These are phyloP conservation scores for Colletotrichum spinosum DNA, from an alignment of 2,329 filamentous ascomycete species.

Conservation along the genomic window DNA sequence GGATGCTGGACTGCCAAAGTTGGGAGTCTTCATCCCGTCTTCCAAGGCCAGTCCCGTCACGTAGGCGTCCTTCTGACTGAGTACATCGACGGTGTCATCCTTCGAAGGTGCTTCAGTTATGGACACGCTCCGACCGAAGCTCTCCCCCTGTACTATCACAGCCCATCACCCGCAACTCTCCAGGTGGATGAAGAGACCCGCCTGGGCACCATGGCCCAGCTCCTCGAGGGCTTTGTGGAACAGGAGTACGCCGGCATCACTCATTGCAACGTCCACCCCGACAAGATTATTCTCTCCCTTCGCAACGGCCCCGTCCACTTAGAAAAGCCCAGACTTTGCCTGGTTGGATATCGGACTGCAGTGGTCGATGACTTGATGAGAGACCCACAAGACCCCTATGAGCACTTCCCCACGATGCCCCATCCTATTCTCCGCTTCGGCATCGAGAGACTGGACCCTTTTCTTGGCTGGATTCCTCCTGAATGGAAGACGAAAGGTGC, in stretches of 20 bases:
- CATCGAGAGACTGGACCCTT: not conserved
- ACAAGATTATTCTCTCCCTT: not conserved
- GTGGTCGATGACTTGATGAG: not conserved
- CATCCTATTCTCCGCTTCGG: constrained; percentile 8
- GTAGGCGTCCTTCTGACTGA: constrained; percentile 7
- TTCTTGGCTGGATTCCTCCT: not conserved
- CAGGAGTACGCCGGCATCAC: not conserved
- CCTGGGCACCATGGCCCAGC: not conserved
- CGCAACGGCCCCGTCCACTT: not conserved
- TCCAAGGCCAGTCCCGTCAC: not conserved
- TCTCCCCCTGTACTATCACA: not conserved
- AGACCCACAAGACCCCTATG: not conserved
- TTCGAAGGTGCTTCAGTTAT: not conserved
- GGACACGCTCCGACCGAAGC: too few species aligned
- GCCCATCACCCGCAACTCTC: not conserved
- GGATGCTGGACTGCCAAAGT: constrained; percentile 1
- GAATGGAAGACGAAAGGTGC: not conserved
- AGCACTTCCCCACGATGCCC: not conserved
- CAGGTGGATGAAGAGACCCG: not conserved
- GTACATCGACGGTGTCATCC: not conserved
- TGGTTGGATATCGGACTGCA: constrained; percentile 1
- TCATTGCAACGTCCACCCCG: not conserved
- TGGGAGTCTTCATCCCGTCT: not conserved
- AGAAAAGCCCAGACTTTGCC: constrained; percentile 36
- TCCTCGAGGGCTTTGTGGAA: not conserved